Percentiles rank a stretch among this genome's conserved stretches.
Conservation (phyloP, 2,329 filamentous ascomycete species). For the Fusarium fracticaudum region DNA sequence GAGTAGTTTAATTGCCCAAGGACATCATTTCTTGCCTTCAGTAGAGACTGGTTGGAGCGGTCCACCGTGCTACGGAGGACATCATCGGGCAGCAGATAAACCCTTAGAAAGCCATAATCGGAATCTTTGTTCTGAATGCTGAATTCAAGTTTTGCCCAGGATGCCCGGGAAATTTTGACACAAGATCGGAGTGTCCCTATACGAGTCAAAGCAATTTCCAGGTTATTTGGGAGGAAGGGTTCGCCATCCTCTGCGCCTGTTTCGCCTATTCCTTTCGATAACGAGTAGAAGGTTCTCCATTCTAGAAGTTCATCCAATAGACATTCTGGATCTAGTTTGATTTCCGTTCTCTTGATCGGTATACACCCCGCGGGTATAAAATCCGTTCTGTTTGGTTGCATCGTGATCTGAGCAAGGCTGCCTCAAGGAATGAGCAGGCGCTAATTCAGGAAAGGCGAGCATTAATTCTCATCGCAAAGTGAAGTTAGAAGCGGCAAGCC, state of each 20-base stretch:
- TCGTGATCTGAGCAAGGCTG: background rate
- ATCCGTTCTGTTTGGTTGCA: conserved; percentile 29
- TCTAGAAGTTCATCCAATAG: background rate
- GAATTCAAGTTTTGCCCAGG: conserved; percentile 59
- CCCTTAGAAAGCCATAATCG: conserved; percentile 53
- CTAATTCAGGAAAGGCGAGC: background rate
- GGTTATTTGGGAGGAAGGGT: conserved; percentile 15
- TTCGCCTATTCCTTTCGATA: conserved; percentile 15
- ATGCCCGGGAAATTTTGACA: conserved; percentile 45
- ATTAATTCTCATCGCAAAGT: background rate
- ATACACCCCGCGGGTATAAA: conserved; percentile 57
- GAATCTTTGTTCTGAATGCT: conserved; percentile 30
- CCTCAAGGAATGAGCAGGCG: background rate
- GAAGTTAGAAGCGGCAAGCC: background rate
- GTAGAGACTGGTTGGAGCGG: conserved; percentile 56
- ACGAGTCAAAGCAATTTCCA: conserved; percentile 46
- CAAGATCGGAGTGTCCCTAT: conserved; percentile 38
- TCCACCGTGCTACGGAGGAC: conserved; percentile 63
- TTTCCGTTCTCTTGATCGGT: conserved; percentile 39
- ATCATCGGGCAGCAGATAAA: conserved; percentile 75
- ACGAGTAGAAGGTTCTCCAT: conserved; percentile 45
- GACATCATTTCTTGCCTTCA: conserved; percentile 57
- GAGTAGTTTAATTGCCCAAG: conserved; percentile 67
- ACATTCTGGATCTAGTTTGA: conserved; percentile 26
- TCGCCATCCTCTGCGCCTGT: background rate